phyloP scores from a whole-genome alignment of 148 eudicot species.

The Euryodendron excelsum region DNA sequence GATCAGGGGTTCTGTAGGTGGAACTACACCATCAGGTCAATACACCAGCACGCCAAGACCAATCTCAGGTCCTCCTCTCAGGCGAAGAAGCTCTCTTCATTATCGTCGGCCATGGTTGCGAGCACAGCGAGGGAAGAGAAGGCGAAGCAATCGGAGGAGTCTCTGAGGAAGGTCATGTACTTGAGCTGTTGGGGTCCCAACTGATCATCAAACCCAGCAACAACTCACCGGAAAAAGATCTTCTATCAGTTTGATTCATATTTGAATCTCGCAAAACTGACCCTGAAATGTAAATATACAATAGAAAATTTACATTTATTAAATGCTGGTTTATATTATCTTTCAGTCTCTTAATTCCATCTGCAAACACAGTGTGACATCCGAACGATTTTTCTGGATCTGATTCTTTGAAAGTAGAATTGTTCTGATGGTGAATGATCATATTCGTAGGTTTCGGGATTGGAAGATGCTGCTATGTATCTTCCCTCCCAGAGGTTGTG shows the following conservation, averaged over 20 bases:
- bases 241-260: no score
- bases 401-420: no score
- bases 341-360: no score
- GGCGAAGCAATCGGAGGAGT: slow-evolving; percentile 27
- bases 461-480: no score
- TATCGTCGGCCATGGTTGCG: neutral
- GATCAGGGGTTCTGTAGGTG: slow-evolving; percentile 39
- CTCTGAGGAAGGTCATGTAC: slow-evolving; percentile 35
- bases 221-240: neutral
- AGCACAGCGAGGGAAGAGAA: slow-evolving; percentile 12
- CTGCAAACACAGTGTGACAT: no score
- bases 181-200: slow-evolving; percentile 36
- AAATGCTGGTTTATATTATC: no score
- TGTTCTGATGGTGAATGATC: no score
- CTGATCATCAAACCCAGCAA: neutral
- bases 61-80: slow-evolving; percentile 22
- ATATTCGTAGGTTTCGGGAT: no score
- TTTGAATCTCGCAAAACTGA: neutral
- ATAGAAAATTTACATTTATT: no score
- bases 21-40: slow-evolving; percentile 26
- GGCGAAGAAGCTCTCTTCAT: slow-evolving; percentile 11
- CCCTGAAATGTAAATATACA: no score
- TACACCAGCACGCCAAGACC: slow-evolving; percentile 29
- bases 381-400: no score
- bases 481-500: no score